Evolutionary conservation across 2,329 filamentous ascomycete species (phyloP).

Genomic region (Tolypocladium album): DNA sequence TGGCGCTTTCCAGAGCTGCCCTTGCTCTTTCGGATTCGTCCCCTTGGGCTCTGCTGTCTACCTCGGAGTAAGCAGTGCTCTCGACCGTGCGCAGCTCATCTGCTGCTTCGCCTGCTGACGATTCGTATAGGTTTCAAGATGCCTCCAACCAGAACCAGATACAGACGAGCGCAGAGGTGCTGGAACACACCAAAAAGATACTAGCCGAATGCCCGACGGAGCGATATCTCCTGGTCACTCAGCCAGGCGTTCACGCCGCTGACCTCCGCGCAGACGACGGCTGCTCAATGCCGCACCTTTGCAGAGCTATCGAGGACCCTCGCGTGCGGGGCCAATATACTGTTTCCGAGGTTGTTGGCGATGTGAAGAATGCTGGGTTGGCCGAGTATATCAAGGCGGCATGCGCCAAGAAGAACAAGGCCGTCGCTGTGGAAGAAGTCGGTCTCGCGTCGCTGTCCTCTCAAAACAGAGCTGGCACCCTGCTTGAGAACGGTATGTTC

Average conservation of each 20-base stretch:
- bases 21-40: slow-evolving; percentile 77
- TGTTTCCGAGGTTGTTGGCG: slow-evolving; percentile 49
- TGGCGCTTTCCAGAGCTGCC: slow-evolving; percentile 46
- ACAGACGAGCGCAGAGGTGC: slow-evolving; percentile 35
- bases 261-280: slow-evolving; percentile 49
- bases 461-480: slow-evolving; percentile 28
- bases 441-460: slow-evolving; percentile 28
- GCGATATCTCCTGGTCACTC: slow-evolving; percentile 67
- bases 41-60: slow-evolving; percentile 83
- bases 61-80: slow-evolving; percentile 53
- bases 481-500: slow-evolving; percentile 37
- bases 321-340: slow-evolving; percentile 28
- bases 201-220: slow-evolving; percentile 61
- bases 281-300: slow-evolving; percentile 44
- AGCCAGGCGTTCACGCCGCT: slow-evolving; percentile 60
- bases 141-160: slow-evolving; percentile 28
- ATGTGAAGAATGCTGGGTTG: slow-evolving; percentile 30
- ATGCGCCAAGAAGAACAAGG: slow-evolving; percentile 30
- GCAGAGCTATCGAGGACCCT: slow-evolving; percentile 24
- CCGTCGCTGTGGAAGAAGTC: slow-evolving; percentile 27
- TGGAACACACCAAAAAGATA: slow-evolving; percentile 32
- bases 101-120: slow-evolving; percentile 3
- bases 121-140: slow-evolving; percentile 19
- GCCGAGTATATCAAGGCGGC: slow-evolving; percentile 31
- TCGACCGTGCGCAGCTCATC: slow-evolving; percentile 1